phyloP scores from a whole-genome alignment of 176 grass and related monocot species.

The Rhynchospora pubera region DNA sequence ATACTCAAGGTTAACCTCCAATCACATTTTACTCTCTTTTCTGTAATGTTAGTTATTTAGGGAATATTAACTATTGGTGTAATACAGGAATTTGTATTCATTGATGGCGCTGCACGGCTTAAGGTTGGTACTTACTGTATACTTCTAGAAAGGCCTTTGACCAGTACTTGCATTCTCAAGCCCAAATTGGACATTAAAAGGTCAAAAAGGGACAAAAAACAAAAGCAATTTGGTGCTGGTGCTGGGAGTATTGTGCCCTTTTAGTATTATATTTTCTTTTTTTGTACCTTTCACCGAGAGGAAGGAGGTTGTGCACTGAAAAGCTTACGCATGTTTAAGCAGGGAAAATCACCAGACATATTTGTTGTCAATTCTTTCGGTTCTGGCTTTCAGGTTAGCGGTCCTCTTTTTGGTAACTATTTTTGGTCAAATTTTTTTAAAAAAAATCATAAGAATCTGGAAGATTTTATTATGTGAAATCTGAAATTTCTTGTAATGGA shows the following conservation, averaged over 20 bases:
- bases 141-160: not conserved
- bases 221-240: not conserved
- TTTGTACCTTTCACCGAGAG: not conserved
- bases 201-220: not conserved
- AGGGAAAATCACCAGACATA: constrained; percentile 89
- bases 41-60: not conserved
- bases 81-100: constrained; percentile 86
- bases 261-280: constrained; percentile 7
- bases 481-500: constrained; percentile 20
- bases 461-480: constrained; percentile 10
- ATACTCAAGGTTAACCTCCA: constrained; percentile 73
- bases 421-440: constrained; percentile 6
- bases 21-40: constrained; percentile 4
- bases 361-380: constrained; percentile 94
- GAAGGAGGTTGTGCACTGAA: not conserved
- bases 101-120: constrained; percentile 78
- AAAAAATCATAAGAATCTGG: not conserved
- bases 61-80: not conserved
- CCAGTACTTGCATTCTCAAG: constrained; percentile 3
- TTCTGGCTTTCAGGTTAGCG: constrained; percentile 88
- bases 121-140: constrained; percentile 39
- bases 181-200: not conserved
- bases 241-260: not conserved
- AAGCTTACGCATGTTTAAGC: constrained; percentile 8
- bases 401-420: not conserved